A percentile compares a stretch with the other conserved stretches of the same genome.
Conservation (phyloP, 176 grass and related monocot genomes). For the Aegilops tauschii region DNA sequence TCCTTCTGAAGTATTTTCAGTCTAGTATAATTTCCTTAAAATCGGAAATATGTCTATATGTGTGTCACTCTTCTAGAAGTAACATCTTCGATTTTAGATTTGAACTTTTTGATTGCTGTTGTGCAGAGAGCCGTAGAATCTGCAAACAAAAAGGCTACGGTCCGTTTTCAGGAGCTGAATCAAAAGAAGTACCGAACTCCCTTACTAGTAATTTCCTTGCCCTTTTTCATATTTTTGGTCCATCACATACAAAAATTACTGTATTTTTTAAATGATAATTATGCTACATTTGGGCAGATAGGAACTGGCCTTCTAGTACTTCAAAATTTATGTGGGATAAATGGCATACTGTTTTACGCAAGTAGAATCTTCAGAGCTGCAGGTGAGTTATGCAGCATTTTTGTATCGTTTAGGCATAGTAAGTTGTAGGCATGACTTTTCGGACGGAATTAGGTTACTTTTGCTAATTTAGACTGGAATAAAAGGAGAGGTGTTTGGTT, state of each 20-base stretch:
- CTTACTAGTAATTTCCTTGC: too few relatives aligned
- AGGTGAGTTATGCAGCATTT: slow-evolving; percentile 32
- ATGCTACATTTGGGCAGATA: slow-evolving; percentile 19
- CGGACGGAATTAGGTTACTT: neutral
- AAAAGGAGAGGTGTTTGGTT: neutral
- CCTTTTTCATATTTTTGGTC: too few relatives aligned
- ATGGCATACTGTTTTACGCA: slow-evolving; percentile 83
- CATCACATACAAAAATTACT: neutral
- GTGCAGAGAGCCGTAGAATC: slow-evolving; percentile 71
- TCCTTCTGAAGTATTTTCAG: neutral
- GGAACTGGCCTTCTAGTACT: slow-evolving; percentile 58
- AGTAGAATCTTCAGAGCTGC: slow-evolving; percentile 88
- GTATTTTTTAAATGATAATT: neutral
- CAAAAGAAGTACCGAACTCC: slow-evolving; percentile 56
- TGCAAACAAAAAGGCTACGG: slow-evolving; percentile 67
- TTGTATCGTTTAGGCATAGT: neutral
- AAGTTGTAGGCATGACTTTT: neutral
- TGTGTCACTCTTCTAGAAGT: neutral
- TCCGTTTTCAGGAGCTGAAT: slow-evolving; percentile 73
- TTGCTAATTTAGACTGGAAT: slow-evolving; percentile 2
- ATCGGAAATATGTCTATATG: neutral
- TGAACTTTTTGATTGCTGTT: neutral
- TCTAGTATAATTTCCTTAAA: neutral
- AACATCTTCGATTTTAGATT: neutral
- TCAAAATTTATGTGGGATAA: slow-evolving; percentile 86